Evolutionary conservation across 805 yeast species (phyloP).

Genomic region (Candida boidinii): DNA sequence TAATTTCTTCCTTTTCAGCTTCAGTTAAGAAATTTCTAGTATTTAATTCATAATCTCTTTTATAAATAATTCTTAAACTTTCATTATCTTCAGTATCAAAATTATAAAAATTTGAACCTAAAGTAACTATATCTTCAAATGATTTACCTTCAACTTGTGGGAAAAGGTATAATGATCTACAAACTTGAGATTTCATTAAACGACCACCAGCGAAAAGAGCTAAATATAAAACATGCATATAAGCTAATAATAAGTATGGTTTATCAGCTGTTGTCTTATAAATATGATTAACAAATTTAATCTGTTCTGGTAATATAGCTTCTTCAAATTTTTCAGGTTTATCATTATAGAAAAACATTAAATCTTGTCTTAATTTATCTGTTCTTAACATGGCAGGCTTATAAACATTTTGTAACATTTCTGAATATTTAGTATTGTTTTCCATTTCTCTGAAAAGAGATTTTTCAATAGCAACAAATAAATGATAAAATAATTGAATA

Average conservation of each 20-base stretch:
- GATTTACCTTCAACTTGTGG: constrained; percentile 63
- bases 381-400: constrained; percentile 62
- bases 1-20: constrained; percentile 58
- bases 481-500: constrained; percentile 62
- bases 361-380: constrained; percentile 47
- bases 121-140: constrained; percentile 50
- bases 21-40: constrained; percentile 69
- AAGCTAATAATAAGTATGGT: constrained; percentile 69
- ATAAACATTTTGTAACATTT: constrained; percentile 53
- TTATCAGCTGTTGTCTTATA: constrained; percentile 41
- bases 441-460: constrained; percentile 37
- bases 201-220: constrained; percentile 86
- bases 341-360: constrained; percentile 57
- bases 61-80: constrained; percentile 54
- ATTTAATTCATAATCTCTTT: constrained; percentile 67
- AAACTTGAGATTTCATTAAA: constrained; percentile 56
- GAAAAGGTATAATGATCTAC: constrained; percentile 62
- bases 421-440: constrained; percentile 27
- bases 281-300: constrained; percentile 55
- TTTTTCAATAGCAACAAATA: constrained; percentile 56
- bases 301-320: constrained; percentile 56
- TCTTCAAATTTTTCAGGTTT: constrained; percentile 42
- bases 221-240: constrained; percentile 77
- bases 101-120: constrained; percentile 64
- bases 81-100: constrained; percentile 61